Base-by-base conservation (phyloP, 73 alveolate genomes). In the Stentor roeselii region DNA sequence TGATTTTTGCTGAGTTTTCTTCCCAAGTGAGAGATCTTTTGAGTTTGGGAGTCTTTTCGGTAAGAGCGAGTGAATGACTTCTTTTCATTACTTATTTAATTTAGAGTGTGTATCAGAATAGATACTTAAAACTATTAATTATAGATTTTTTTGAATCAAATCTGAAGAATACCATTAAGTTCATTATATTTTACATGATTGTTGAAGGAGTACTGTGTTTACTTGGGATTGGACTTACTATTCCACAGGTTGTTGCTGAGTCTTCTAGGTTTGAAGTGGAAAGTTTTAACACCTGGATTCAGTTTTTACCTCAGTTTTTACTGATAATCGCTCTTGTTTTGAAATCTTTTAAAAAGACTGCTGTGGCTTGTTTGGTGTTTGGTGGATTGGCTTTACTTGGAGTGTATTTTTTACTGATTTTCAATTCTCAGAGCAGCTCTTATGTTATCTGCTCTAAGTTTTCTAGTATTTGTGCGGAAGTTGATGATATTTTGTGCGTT, bases 251-350 rank as follows among this genome's bases (percentile, higher is more conserved):
- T 30, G 0, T 67, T 0, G 37, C n/a, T 30, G 80, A 67, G 34
- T 67, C 80, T 11, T n/a, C 21, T 32, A 67, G 42, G 21, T 67
- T 67, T 67, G 41, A n/a, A 36, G 11, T 21, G 42, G 2, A 36
- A 67, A 34, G 34, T 36, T 67, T 21, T 11, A 30, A n/a, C 21
- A 67, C 41, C 80, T 67, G 80, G 37, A 32, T 67, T 30, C 21
- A 67, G 34, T 67, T 67, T 34, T 11, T 67, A 36, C 80, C 80
- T 67, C 80, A 67, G 34, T 21, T 34, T 67, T 32, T 67, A 67
- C 80, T 67, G 37, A 34, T 67, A 30, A 21, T 2, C 21, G 80
- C 80, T 1, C 34, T 21, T n/a, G 37, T n/a, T 1, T 30, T 67
- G n/a, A 36, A 32, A 67, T 67, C 34, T 67, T 21, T 2, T 11